Evolutionary conservation across 805 yeast species (phyloP), one percentile per base, ranked within the genome.

Genomic region (Candida quercuum): DNA sequence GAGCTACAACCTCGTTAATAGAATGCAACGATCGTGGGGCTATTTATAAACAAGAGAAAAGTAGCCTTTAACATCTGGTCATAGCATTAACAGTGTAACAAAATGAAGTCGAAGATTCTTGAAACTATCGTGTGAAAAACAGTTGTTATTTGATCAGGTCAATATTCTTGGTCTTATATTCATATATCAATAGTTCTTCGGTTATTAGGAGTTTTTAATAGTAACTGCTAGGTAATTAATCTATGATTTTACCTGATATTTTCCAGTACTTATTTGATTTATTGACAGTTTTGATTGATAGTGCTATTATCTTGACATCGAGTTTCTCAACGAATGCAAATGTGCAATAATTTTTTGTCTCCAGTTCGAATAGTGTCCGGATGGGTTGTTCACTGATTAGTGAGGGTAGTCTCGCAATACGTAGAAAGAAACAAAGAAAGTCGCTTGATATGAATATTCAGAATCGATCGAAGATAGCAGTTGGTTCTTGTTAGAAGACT

Each of bases 301-400:
- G 30, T 8, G 45, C 39, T 2, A 52, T 12, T 3, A 46, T 38
- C 7, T 32, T 30, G 4, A 38, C 13, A 17, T 51, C 49, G 32
- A 51, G 56, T 16, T 43, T 45, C 32, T 31, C 39, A 4, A 51
- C 40, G 1, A 25, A 12, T 8, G 46, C 47, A n/a, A n/a, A 16
- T 40, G 40, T 2, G 23, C 32, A n/a, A 40, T 30, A 33, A 31
- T 36, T 18, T 51, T 41, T 5, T 14, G 25, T 10, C 43, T 35
- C 57, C 57, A 52, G n/a, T 36, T 31, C 8, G 43, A 29, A 18
- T 43, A 46, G 20, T 47, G 45, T n/a, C 54, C 56, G 6, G 50
- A 38, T 3, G 30, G 29, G 33, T 52, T 51, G 13, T 37, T 44
- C n/a, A 43, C 20, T 41, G 39, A 18, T 51, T 47, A 15, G 39